A percentile compares a stretch with the other conserved stretches of the same genome.
Conservation (phyloP, 1,284 basidiomycete genomes). For the Lentinula novae-zelandiae region DNA sequence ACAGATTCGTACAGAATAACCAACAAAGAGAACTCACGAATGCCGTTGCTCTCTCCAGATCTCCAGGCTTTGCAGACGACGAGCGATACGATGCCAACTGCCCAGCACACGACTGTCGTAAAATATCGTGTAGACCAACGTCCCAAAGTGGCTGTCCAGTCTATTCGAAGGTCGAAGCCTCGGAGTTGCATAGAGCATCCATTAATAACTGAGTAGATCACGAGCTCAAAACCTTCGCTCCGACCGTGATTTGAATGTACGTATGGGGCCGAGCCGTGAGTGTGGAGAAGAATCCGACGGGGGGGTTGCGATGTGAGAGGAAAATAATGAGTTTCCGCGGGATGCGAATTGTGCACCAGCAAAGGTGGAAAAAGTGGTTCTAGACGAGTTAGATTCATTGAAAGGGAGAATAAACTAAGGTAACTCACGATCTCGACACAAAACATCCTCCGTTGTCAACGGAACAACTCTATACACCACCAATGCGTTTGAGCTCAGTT, state of each 20-base stretch:
- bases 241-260: conserved; percentile 24
- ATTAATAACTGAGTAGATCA: conserved; percentile 53
- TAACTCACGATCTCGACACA: background rate
- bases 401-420: background rate
- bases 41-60: conserved; percentile 28
- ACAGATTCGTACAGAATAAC: background rate
- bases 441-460: background rate
- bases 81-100: conserved; percentile 58
- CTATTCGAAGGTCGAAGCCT: conserved; percentile 49
- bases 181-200: conserved; percentile 39
- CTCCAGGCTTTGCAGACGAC: conserved; percentile 52
- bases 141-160: conserved; percentile 68
- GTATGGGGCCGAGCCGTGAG: conserved; percentile 71
- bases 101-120: conserved; percentile 66
- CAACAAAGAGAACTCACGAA: conserved; percentile 10
- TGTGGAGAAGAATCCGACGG: conserved; percentile 59
- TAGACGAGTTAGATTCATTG: conserved; percentile 23
- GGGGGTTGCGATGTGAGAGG: conserved; percentile 34
- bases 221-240: conserved; percentile 44
- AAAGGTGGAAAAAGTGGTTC: conserved; percentile 51
- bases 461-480: conserved; percentile 49
- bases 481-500: conserved; percentile 53
- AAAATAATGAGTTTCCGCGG: conserved; percentile 70
- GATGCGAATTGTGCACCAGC: conserved; percentile 52
- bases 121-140: conserved; percentile 72